Percentiles rank a stretch among this genome's conserved stretches.
These are phyloP conservation scores for Rhizophagus clarus DNA, from an alignment of 192 early-diverging fungal genomes.

Conservation along the genomic window DNA sequence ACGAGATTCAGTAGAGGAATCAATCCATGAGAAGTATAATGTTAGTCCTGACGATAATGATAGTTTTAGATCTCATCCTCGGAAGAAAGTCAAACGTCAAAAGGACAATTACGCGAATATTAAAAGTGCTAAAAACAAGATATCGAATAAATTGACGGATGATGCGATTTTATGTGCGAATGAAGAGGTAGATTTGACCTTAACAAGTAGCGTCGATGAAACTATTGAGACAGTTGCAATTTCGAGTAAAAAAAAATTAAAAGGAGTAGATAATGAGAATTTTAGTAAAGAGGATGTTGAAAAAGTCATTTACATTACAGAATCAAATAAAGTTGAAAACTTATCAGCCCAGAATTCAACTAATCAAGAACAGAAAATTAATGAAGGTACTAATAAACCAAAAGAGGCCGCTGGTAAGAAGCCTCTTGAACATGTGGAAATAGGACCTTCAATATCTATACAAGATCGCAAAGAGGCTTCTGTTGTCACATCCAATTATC, in stretches of 20 bases:
- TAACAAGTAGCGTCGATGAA: neutral
- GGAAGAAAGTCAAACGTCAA: slow-evolving; percentile 1
- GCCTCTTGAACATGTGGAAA: neutral
- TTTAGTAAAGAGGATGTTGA: neutral
- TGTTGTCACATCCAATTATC: neutral
- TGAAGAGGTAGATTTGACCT: neutral
- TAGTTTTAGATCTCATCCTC: neutral
- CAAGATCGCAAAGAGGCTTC: neutral
- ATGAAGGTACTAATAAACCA: neutral
- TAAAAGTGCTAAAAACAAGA: neutral
- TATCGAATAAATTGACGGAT: neutral
- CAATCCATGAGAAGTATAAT: neutral
- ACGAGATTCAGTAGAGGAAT: neutral
- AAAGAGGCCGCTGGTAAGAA: neutral
- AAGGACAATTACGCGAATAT: neutral
- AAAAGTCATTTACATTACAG: no score
- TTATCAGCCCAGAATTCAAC: neutral
- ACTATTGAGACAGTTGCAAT: neutral
- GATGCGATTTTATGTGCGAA: neutral
- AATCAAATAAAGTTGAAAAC: neutral
- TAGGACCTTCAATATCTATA: neutral
- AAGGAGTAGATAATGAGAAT: neutral
- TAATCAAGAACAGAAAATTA: neutral
- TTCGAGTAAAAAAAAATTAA: neutral
- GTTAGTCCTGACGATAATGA: neutral